A percentile compares a stretch with the other conserved stretches of the same genome.
Conservation (phyloP, 106 monocot genomes). For the Posidonia australis region DNA sequence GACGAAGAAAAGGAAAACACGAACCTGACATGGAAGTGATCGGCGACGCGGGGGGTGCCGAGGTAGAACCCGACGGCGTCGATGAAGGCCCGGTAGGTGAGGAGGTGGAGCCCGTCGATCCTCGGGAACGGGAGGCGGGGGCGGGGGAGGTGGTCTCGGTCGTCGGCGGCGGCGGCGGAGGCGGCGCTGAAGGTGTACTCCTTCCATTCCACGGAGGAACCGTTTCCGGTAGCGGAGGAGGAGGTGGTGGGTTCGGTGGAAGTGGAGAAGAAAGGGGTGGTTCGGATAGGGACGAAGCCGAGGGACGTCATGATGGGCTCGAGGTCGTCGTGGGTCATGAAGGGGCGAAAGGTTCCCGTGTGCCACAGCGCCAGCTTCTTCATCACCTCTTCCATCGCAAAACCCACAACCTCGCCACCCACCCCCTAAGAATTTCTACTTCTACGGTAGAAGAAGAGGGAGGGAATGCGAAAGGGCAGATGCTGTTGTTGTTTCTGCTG, state of each 20-base stretch:
- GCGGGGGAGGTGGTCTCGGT: not conserved
- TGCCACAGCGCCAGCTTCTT: slow-evolving; percentile 32
- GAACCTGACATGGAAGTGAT: slow-evolving; percentile 35
- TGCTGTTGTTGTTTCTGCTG: too few species aligned
- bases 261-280: not conserved
- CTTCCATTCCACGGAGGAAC: slow-evolving; percentile 3
- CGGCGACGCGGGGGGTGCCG: slow-evolving; percentile 13
- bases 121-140: slow-evolving; percentile 19
- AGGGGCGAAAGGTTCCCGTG: slow-evolving; percentile 25
- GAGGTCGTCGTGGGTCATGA: slow-evolving; percentile 23
- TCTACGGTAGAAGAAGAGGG: too few species aligned
- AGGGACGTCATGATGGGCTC: slow-evolving; percentile 25
- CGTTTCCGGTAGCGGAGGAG: not conserved
- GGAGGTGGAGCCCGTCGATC: slow-evolving; percentile 28
- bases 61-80: slow-evolving; percentile 28
- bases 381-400: slow-evolving; percentile 25
- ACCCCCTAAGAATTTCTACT: too few species aligned
- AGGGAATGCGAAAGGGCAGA: not conserved
- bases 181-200: slow-evolving; percentile 23
- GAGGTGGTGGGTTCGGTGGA: not conserved
- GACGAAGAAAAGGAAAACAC: not conserved
- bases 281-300: slow-evolving; percentile 20
- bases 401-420: too few species aligned
- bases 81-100: slow-evolving; percentile 27
- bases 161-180: not conserved